Conservation (phyloP, 495 filamentous ascomycete species). For the Lepraria neglecta region DNA sequence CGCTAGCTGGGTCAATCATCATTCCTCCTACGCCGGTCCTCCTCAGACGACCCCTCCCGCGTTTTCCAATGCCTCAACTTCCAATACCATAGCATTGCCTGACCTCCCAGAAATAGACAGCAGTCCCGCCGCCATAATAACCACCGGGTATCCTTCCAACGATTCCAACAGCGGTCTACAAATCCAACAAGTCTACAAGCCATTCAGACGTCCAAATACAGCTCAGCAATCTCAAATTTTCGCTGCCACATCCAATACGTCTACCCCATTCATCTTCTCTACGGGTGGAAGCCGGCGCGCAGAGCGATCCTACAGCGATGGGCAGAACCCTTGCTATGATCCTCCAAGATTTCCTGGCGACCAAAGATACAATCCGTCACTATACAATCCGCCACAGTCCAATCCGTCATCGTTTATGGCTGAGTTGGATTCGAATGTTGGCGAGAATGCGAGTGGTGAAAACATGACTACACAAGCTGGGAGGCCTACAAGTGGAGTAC, state of each 20-base stretch:
- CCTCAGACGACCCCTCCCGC: background rate
- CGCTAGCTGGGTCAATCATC: background rate
- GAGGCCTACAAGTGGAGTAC: background rate
- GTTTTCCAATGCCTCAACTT: background rate
- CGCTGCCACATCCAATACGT: background rate
- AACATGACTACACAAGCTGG: background rate
- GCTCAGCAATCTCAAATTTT: background rate
- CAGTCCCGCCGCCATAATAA: background rate
- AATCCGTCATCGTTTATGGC: background rate
- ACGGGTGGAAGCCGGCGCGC: background rate
- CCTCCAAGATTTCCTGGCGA: background rate
- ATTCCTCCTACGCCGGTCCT: background rate
- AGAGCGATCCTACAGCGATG: background rate
- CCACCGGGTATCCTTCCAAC: background rate
- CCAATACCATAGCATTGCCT: background rate
- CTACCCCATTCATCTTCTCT: background rate
- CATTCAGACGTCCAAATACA: background rate
- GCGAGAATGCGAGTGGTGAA: background rate
- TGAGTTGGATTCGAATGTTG: background rate
- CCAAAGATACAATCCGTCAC: background rate
- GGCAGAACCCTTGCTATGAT: background rate
- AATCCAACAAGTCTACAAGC: background rate
- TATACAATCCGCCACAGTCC: no score
- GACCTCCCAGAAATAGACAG: constrained; percentile 6
- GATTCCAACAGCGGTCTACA: background rate